A percentile compares a stretch with the other conserved stretches of the same genome.
Conservation (phyloP, 345 rosid species). For the Moricandia arvensis region DNA sequence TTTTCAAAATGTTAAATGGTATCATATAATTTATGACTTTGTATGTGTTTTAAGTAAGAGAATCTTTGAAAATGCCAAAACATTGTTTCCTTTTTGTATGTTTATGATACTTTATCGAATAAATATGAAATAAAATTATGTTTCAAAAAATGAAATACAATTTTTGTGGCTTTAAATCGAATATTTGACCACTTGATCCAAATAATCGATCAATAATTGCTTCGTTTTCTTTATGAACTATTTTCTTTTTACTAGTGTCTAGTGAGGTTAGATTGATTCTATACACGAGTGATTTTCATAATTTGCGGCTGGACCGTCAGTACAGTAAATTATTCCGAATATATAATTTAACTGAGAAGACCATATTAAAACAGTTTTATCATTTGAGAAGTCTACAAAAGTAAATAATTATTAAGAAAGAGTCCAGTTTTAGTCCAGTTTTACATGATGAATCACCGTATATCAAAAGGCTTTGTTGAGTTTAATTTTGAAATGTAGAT, state of each 20-base stretch:
- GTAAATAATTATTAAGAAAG: not conserved
- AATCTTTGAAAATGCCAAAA: too few species aligned
- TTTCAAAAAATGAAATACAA: not conserved
- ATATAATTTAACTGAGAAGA: not conserved
- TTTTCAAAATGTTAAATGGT: not conserved
- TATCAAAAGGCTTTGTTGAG: not conserved
- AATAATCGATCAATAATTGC: not conserved
- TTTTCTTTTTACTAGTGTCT: not conserved
- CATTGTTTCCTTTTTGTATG: too few species aligned
- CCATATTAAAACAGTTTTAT: not conserved
- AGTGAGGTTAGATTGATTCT: conserved; percentile 3
- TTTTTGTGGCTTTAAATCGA: conserved; percentile 11
- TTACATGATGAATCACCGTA: not conserved
- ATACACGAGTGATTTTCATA: conserved; percentile 30
- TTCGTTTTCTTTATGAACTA: not conserved
- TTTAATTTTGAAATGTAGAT: not conserved
- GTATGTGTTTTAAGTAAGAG: not conserved
- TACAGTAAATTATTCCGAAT: not conserved
- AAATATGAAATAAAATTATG: not conserved
- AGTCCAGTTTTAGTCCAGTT: not conserved
- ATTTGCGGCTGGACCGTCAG: not conserved
- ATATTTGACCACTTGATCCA: conserved; percentile 25
- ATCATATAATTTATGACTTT: not conserved
- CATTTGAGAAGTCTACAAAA: not conserved
- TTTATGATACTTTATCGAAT: not conserved